Percentiles rank a stretch among this genome's conserved stretches.
These are phyloP conservation scores for Peronospora belbahrii DNA, from an alignment of 352 stramenopile genomes.

Conservation along the genomic window DNA sequence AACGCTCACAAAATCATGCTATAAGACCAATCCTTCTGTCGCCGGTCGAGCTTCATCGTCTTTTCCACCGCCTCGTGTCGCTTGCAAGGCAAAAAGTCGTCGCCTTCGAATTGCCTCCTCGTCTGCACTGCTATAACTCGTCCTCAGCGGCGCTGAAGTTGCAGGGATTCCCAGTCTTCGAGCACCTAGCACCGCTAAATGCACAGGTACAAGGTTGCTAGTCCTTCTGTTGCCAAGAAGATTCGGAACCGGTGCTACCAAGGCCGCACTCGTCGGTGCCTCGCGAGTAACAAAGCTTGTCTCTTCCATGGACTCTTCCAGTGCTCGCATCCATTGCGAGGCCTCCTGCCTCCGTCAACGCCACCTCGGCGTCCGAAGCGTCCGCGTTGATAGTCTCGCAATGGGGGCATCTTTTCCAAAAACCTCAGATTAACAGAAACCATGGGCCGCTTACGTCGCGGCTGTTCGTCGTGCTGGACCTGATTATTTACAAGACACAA, in stretches of 20 bases:
- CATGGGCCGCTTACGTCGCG: slow-evolving; percentile 49
- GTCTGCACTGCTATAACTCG: slow-evolving; percentile 11
- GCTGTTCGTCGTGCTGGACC: slow-evolving; percentile 7
- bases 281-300: slow-evolving; percentile 59
- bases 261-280: slow-evolving; percentile 26
- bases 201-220: slow-evolving; percentile 16
- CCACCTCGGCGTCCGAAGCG: slow-evolving; percentile 50
- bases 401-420: slow-evolving; percentile 55
- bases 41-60: slow-evolving; percentile 43
- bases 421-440: slow-evolving; percentile 51
- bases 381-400: slow-evolving; percentile 52
- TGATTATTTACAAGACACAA: slow-evolving; percentile 3
- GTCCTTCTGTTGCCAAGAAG: slow-evolving; percentile 6
- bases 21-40: slow-evolving; percentile 24
- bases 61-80: slow-evolving; percentile 25
- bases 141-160: neutral
- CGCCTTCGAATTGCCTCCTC: slow-evolving; percentile 13
- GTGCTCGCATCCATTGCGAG: slow-evolving; percentile 44
- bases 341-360: slow-evolving; percentile 42
- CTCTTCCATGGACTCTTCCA: slow-evolving; percentile 62
- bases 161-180: neutral
- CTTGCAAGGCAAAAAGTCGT: slow-evolving; percentile 25
- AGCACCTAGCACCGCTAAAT: slow-evolving; percentile 2
- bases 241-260: slow-evolving; percentile 35
- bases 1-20: slow-evolving; percentile 8